Conservation (phyloP, 345 rosid genomes). For the Dovyalis caffra region DNA sequence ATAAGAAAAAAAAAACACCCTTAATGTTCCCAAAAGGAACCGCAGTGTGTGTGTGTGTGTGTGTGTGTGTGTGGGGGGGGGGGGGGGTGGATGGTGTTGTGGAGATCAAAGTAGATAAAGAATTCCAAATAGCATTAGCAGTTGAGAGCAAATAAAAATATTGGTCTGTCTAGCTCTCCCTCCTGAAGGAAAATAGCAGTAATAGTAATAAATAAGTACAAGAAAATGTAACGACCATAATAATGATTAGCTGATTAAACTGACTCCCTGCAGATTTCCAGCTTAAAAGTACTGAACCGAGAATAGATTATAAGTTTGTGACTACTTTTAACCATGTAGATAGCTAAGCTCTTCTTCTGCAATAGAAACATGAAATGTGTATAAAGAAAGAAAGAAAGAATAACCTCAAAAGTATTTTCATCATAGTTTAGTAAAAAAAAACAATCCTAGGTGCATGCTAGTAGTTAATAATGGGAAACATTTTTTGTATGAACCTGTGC, state of each 20-base stretch:
- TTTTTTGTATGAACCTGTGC: neutral
- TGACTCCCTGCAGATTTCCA: neutral
- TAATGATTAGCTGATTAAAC: neutral
- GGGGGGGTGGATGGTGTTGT: no score
- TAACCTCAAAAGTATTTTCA: neutral
- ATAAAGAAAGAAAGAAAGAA: neutral
- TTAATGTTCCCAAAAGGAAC: neutral
- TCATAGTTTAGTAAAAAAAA: neutral
- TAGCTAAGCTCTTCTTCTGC: neutral
- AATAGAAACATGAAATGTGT: neutral
- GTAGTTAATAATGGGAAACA: neutral
- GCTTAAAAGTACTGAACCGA: neutral
- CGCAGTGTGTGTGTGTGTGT: no score
- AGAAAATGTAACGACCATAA: neutral
- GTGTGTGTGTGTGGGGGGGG: no score
- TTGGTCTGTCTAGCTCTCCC: neutral
- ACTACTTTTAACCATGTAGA: neutral
- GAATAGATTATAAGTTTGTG: neutral
- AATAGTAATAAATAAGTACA: neutral
- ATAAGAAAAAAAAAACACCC: neutral
- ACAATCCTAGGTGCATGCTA: neutral
- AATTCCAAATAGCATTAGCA: neutral
- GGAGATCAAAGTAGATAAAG: neutral
- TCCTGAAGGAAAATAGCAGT: neutral
- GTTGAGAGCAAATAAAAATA: neutral